Conservation (phyloP, 495 filamentous ascomycete genomes). For the Lophiotrema nucula region DNA sequence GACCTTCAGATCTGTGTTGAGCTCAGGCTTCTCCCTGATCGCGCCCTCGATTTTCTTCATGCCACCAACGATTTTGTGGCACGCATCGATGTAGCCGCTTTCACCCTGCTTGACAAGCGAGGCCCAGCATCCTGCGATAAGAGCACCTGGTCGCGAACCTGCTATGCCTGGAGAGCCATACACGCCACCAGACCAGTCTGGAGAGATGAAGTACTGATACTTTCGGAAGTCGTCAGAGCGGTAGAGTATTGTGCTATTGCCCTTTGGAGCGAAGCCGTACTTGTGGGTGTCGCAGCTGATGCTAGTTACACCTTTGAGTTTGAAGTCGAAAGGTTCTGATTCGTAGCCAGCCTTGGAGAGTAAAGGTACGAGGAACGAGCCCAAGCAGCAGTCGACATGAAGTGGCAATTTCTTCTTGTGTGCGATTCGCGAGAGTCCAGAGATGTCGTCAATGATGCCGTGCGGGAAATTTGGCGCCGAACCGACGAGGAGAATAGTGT, state of each 20-base stretch:
- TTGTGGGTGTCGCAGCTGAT: conserved; percentile 98
- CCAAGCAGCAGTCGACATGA: conserved; percentile 96
- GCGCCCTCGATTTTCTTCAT: conserved; percentile 77
- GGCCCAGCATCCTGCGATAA: conserved; percentile 94
- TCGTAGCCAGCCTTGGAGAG: conserved; percentile 90
- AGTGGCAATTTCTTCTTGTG: conserved; percentile 74
- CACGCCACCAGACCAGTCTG: conserved; percentile 93
- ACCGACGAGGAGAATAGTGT: conserved; percentile 94
- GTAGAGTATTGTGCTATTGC: conserved; percentile 89
- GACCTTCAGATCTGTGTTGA: conserved; percentile 71
- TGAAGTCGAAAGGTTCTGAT: conserved; percentile 86
- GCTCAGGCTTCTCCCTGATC: conserved; percentile 62
- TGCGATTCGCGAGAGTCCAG: conserved; percentile 79
- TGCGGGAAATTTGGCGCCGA: conserved; percentile 97
- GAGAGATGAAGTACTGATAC: conserved; percentile 94
- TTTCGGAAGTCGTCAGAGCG: conserved; percentile 71
- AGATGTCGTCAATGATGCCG: conserved; percentile 94
- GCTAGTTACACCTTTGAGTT: conserved; percentile 85
- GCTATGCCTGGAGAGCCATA: conserved; percentile 91
- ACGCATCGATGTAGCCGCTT: conserved; percentile 81
- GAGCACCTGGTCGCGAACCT: conserved; percentile 84
- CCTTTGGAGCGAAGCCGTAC: conserved; percentile 97
- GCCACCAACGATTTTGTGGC: conserved; percentile 81
- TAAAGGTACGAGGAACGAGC: conserved; percentile 90
- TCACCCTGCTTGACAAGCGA: conserved; percentile 85